A percentile compares a stretch with the other conserved stretches of the same genome.
These are phyloP conservation scores for Penicillium brevicompactum DNA, from an alignment of 2,329 filamentous ascomycete genomes.

Conservation along the genomic window DNA sequence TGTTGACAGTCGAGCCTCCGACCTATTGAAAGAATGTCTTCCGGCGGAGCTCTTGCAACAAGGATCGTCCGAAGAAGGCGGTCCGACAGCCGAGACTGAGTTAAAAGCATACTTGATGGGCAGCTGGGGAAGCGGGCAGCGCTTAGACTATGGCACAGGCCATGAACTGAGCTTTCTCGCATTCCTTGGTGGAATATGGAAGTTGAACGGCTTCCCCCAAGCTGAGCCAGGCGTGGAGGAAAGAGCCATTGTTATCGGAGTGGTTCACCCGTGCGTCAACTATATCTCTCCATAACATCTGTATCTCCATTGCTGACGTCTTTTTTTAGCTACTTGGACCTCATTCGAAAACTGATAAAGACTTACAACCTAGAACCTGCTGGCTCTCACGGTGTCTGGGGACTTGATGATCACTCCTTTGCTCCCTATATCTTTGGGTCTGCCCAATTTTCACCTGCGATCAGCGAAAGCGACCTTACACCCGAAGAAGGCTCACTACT, in stretches of 20 bases:
- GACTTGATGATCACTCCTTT: constrained; percentile 96
- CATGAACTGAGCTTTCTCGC: constrained; percentile 95
- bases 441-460: constrained; percentile 80
- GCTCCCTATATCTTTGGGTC: constrained; percentile 93
- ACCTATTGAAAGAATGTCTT: constrained; percentile 61
- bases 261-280: constrained; percentile 75
- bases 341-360: constrained; percentile 80
- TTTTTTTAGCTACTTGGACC: constrained; percentile 67
- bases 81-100: constrained; percentile 63
- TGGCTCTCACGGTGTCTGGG: constrained; percentile 96
- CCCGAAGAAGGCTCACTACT: constrained; percentile 77
- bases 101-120: constrained; percentile 79
- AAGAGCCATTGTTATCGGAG: constrained; percentile 75
- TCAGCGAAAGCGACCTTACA: constrained; percentile 64
- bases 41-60: constrained; percentile 50
- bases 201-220: constrained; percentile 75
- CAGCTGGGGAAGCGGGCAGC: constrained; percentile 82
- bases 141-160: constrained; percentile 93
- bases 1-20: constrained; percentile 61
- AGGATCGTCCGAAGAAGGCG: constrained; percentile 29
- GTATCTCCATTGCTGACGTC: constrained; percentile 12
- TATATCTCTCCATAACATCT: neutral
- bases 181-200: constrained; percentile 89
- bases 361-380: constrained; percentile 94
- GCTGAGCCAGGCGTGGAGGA: constrained; percentile 61